Conservation (phyloP, 1,139 yeast species). For the Yamadazyma kanchanaburiensis region DNA sequence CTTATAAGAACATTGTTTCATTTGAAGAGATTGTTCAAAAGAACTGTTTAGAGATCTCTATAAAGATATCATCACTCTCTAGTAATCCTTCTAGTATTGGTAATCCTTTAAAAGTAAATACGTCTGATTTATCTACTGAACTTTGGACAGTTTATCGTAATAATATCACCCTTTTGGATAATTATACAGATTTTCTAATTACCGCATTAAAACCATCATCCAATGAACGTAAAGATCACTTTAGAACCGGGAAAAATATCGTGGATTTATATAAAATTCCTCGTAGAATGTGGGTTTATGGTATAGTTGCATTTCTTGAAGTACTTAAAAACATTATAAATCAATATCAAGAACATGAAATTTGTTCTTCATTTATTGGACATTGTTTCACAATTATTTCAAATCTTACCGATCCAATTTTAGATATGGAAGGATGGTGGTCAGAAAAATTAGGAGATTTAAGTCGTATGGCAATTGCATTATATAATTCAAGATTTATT, state of each 20-base stretch:
- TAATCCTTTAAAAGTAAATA: slow-evolving; percentile 18
- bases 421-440: slow-evolving; percentile 73
- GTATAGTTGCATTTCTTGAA: slow-evolving; percentile 72
- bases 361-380: slow-evolving; percentile 46
- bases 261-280: slow-evolving; percentile 75
- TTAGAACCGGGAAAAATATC: slow-evolving; percentile 70
- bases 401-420: slow-evolving; percentile 48
- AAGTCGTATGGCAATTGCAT: slow-evolving; percentile 79
- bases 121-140: slow-evolving; percentile 57
- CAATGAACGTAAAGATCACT: slow-evolving; percentile 37
- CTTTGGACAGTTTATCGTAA: slow-evolving; percentile 71
- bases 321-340: slow-evolving; percentile 72
- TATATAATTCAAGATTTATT: slow-evolving; percentile 70
- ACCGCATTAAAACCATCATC: slow-evolving; percentile 66
- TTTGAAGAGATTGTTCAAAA: slow-evolving; percentile 69
- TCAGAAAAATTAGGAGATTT: slow-evolving; percentile 74
- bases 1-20: slow-evolving; percentile 65
- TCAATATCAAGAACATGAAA: slow-evolving; percentile 49
- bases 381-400: slow-evolving; percentile 51
- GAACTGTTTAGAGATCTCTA: slow-evolving; percentile 55
- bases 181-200: slow-evolving; percentile 66
- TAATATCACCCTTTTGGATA: slow-evolving; percentile 61
- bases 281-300: slow-evolving; percentile 79
- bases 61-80: slow-evolving; percentile 38
- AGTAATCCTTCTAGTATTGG: slow-evolving; percentile 9